These are phyloP conservation scores for Tolypocladium guangdongense DNA, from an alignment of 2,329 filamentous ascomycete genomes.

Conservation along the genomic window DNA sequence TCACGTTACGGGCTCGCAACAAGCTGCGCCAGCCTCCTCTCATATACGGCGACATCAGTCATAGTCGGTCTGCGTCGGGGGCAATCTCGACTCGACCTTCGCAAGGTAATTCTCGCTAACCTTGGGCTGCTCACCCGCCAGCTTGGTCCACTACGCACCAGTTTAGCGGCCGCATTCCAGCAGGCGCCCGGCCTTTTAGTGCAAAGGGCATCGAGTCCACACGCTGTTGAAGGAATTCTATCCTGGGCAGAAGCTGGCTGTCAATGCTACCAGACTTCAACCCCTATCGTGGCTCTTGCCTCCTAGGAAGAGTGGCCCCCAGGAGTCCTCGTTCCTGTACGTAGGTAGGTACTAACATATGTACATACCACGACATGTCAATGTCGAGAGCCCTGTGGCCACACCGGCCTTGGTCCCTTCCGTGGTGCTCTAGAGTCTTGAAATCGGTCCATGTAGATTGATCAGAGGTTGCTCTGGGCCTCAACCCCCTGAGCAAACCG, in stretches of 20 bases:
- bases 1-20: neutral
- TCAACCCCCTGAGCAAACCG: neutral
- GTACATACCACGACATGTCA: neutral
- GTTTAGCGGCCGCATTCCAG: neutral
- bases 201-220: neutral
- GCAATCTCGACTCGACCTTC: neutral
- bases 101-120: neutral
- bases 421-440: neutral
- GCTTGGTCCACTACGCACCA: neutral
- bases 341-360: too few relatives aligned
- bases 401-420: neutral
- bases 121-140: neutral
- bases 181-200: neutral
- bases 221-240: neutral
- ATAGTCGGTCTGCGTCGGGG: neutral
- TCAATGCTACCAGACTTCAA: neutral
- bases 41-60: neutral
- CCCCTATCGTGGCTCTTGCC: neutral
- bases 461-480: neutral
- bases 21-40: neutral
- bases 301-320: too few relatives aligned
- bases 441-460: neutral
- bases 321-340: too few relatives aligned
- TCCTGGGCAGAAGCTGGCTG: neutral
- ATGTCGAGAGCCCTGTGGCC: neutral